Conservation (phyloP, 2,329 filamentous ascomycete genomes). For the Eurotiales sp. region DNA sequence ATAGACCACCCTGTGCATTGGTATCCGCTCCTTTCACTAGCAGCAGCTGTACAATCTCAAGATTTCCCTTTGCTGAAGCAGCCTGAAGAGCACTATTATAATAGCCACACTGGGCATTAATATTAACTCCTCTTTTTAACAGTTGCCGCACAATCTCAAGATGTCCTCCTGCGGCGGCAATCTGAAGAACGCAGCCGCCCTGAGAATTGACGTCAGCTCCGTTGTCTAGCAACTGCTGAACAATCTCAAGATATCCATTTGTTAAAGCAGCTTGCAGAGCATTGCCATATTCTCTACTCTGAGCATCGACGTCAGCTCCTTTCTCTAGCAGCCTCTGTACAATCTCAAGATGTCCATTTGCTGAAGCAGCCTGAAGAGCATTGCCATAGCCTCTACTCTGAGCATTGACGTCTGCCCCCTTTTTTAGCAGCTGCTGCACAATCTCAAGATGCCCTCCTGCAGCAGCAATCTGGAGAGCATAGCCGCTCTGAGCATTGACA, state of each 20-base stretch:
- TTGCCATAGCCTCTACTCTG: background rate
- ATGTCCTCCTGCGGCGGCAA: no score
- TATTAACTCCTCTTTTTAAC: constrained; percentile 9
- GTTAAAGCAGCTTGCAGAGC: background rate
- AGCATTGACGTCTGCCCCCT: no score
- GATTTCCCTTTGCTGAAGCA: no score
- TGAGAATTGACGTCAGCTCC: constrained; percentile 13
- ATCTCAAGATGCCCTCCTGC: background rate
- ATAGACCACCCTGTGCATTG: background rate
- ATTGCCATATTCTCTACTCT: background rate
- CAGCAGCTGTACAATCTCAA: background rate
- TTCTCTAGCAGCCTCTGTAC: no score
- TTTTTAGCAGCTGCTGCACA: no score
- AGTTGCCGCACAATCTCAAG: background rate
- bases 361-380: background rate
- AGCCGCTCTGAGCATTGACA: background rate
- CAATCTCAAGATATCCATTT: constrained; percentile 5
- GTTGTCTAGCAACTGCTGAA: constrained; percentile 8
- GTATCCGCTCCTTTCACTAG: background rate
- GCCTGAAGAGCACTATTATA: background rate
- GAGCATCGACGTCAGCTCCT: no score
- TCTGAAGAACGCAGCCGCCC: background rate
- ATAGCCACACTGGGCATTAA: constrained; percentile 3
- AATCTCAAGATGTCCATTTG: no score
- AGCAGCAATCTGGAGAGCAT: background rate